These are phyloP conservation scores for Geranomyces variabilis DNA, from an alignment of 192 early-diverging fungal species.

Conservation along the genomic window DNA sequence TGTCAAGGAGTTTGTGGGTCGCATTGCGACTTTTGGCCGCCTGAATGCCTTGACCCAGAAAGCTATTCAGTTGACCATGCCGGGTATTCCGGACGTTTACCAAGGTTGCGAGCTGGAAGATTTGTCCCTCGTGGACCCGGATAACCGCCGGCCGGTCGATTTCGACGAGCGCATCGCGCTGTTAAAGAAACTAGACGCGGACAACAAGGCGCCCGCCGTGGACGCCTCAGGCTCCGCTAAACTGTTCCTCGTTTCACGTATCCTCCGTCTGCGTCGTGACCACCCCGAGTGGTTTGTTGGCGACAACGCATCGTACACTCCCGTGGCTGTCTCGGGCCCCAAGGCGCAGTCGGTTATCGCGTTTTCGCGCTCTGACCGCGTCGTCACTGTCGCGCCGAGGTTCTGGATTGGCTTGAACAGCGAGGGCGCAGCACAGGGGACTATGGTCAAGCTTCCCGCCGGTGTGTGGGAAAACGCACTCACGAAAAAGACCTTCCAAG, in stretches of 20 bases:
- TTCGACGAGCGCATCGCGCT: slow-evolving; percentile 6
- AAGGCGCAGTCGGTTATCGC: slow-evolving; percentile 21
- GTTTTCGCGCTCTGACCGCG: slow-evolving; percentile 14
- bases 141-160: slow-evolving; percentile 35
- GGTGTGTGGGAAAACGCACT: slow-evolving; percentile 29
- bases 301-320: slow-evolving; percentile 21
- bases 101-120: slow-evolving; percentile 38
- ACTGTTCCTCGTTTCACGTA: slow-evolving; percentile 19
- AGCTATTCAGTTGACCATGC: slow-evolving; percentile 32
- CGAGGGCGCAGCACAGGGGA: slow-evolving; percentile 10
- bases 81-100: slow-evolving; percentile 37
- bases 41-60: slow-evolving; percentile 32
- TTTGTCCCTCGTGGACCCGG: slow-evolving; percentile 30
- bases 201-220: neutral
- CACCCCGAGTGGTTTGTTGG: slow-evolving; percentile 27
- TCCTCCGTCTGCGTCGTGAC: slow-evolving; percentile 26
- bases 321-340: slow-evolving; percentile 1
- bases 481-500: neutral
- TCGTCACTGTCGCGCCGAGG: slow-evolving; percentile 26
- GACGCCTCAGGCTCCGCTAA: slow-evolving; percentile 24
- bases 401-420: slow-evolving; percentile 18
- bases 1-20: slow-evolving; percentile 15
- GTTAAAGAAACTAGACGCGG: slow-evolving; percentile 18
- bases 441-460: slow-evolving; percentile 11
- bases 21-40: slow-evolving; percentile 24